These are phyloP conservation scores for Corallochytrium limacisporum DNA, from an alignment of 78 protist genomes.

Conservation along the genomic window DNA sequence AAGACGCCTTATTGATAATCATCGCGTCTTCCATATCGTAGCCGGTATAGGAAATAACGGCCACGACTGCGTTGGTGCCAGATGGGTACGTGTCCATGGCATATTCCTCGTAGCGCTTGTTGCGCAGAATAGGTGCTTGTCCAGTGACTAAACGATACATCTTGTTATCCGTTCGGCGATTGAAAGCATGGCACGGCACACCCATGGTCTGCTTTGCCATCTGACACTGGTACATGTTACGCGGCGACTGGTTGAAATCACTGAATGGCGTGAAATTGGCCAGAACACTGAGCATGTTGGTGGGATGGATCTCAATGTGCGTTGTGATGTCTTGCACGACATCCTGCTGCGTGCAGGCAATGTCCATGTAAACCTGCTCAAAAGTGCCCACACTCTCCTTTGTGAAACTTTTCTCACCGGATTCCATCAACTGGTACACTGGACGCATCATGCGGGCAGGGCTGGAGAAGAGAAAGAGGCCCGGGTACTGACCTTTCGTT, in stretches of 20 bases:
- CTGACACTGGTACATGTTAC: constrained; percentile 94
- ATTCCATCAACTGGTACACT: too few relatives aligned
- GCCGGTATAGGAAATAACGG: constrained; percentile 96
- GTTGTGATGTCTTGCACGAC: constrained; percentile 30
- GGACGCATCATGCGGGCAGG: constrained; percentile 84
- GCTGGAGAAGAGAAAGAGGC: constrained; percentile 46
- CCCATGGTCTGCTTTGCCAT: constrained; percentile 98
- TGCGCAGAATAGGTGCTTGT: constrained; percentile 65
- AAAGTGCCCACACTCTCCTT: too few relatives aligned
- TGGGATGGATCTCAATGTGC: constrained; percentile 67
- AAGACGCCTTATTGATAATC: constrained; percentile 79
- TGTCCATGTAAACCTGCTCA: constrained; percentile 54
- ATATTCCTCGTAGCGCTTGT: constrained; percentile 29
- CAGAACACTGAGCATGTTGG: constrained; percentile 62
- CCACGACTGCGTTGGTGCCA: constrained; percentile 93
- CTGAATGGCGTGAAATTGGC: constrained; percentile 91
- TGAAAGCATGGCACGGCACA: constrained; percentile 49
- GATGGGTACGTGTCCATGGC: constrained; percentile 76
- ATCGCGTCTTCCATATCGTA: constrained; percentile 73
- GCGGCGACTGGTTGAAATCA: constrained; percentile 67
- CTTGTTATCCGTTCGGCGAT: constrained; percentile 87
- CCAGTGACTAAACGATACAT: constrained; percentile 63
- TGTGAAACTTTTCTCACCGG: too few relatives aligned
- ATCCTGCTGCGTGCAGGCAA: constrained; percentile 48
- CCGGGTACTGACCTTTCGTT: too few relatives aligned